Base-by-base conservation (phyloP, 805 yeast genomes). In the Ascoidea rubescens region DNA sequence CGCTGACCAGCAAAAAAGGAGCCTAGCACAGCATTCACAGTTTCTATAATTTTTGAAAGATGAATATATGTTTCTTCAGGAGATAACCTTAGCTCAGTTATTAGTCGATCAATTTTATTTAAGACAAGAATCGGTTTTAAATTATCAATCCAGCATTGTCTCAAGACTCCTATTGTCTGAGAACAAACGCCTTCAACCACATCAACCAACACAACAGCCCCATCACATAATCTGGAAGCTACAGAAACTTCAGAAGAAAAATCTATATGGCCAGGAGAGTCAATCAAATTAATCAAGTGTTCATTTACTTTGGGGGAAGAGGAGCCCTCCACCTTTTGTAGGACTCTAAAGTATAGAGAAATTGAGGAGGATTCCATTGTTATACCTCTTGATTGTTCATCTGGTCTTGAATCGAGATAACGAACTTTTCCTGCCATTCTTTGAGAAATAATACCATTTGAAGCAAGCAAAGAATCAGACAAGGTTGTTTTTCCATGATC, bases 191-290 rank as follows among this genome's bases (percentile, higher is more conserved):
- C 99, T 68, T 93, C 99, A 1, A 93, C 96, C 3, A 87, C 97
- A 66, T 93, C 99, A 2, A 93, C 96, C 14, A 93, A 70, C 0
- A 93, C 95, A 2, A 93, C 84, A 0, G 98, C 96, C 48, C 98
- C 98, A 64, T 93, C 99, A 70, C 98, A 93, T 47, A 93, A 71
- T 60, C 99, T 74, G 1, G 98, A 89, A 1, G 98, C 96, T 0
- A 96, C 87, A 31, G 96, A 87, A 0, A 93, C 99, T 63, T 93
- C 99, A 10, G 95, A 84, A 1, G 96, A 84, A 65, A 93, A 93
- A 67, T 93, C 99, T 54, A 93, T 88, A 61, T 93, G 99, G n/a
- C 99, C 99, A 0, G 99, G 99, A 0, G 98, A 91, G 67, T 93
- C 99, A 53, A 93, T 91, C 60, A 93, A 74, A 63, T 93, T 93